Base-by-base conservation (phyloP, 129 eudicot species). In the Pseudognaphalium luteoalbum region DNA sequence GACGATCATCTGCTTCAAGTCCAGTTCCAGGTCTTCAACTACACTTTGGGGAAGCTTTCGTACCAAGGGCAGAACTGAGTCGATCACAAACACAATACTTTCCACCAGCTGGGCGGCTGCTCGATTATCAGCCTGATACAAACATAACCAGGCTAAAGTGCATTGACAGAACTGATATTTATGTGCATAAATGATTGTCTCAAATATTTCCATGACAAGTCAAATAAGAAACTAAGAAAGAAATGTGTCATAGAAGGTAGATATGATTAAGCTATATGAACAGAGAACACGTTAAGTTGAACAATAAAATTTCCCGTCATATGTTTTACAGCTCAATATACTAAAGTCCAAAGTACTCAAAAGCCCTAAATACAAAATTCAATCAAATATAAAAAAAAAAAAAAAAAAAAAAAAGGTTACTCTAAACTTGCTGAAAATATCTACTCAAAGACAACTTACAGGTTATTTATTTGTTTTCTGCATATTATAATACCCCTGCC, bases 1-100 rank as follows among this genome's bases (percentile, higher is more conserved):
- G 72, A 88, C 97, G 57, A 94, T 94, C 97, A 94, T 94, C 80
- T 91, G 97, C 86, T 87, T 94, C 70, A 94, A 73, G 83, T 94
- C 98, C 80, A 88, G 97, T 66, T 94, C 96, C 75, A 94, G 96
- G 71, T 94, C 98, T 80, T 88, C 98, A 74, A 86, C 82, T 74
- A 91, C 88, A 76, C 82, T 86, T 80, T 74, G 91, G 51, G 98
- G 93, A 85, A 94, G 88, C 86, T 87, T 94, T 54, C 93, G 87
- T 70, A 89, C 85, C 81, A 89, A 91, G 67, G 98, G 98, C 80
- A 94, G 73, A 76, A 87, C 93, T 35, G 96, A 86, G 82, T 94
- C 97, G 75, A 94, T 94, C 58, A 94, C 82, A 78, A 88, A 94
- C 39, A 94, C 86, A 82, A 94, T 86, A 79, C 98, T 91, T 88